Percentiles rank a stretch among this genome's conserved stretches.
These are phyloP conservation scores for Calonectria pauciramosa DNA, from an alignment of 2,329 filamentous ascomycete species.

Conservation along the genomic window DNA sequence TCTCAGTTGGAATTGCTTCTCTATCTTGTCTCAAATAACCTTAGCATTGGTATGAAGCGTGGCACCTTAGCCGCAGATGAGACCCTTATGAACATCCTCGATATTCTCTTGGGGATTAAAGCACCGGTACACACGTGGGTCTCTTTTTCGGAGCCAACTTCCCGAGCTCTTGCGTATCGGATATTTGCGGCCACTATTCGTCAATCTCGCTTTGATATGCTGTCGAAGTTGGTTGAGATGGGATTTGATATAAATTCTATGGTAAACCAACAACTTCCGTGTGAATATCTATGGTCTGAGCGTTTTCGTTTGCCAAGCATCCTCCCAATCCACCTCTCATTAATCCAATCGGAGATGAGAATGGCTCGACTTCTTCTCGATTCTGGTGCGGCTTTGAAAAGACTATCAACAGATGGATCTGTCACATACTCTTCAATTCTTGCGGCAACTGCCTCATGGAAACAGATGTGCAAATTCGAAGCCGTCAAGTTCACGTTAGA, in stretches of 20 bases:
- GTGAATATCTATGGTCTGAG: fast-evolving
- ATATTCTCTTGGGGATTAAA: background rate
- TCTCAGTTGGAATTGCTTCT: background rate
- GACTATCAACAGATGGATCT: background rate
- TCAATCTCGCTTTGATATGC: background rate
- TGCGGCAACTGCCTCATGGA: background rate
- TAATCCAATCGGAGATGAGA: background rate
- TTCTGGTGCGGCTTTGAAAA: background rate
- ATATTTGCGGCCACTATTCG: background rate
- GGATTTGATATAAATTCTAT: background rate
- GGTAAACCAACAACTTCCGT: background rate
- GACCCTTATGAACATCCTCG: background rate
- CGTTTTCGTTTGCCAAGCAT: background rate
- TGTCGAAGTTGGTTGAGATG: background rate
- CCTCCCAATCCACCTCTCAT: background rate
- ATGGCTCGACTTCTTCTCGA: background rate
- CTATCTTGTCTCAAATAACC: background rate
- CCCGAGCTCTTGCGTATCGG: background rate
- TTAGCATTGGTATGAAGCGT: background rate
- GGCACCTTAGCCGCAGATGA: background rate
- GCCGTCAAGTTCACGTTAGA: background rate
- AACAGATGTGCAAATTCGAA: background rate
- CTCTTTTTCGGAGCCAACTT: background rate
- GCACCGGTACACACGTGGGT: background rate
- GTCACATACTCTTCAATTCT: background rate